A percentile compares a stretch with the other conserved stretches of the same genome.
Conservation (phyloP, 2,329 filamentous ascomycete genomes). For the Ramularia endophylla region DNA sequence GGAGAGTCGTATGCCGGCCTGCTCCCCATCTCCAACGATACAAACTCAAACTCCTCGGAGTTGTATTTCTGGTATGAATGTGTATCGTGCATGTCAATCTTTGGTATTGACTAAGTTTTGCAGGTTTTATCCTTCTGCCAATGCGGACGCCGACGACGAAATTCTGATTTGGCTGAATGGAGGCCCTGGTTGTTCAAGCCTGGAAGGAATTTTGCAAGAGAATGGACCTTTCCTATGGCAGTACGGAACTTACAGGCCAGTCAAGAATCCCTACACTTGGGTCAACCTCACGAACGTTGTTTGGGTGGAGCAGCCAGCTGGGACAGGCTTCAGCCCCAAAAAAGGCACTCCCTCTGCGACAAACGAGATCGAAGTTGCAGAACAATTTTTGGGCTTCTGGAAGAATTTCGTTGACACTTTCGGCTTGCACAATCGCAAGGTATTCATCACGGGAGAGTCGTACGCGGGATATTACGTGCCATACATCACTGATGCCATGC, state of each 20-base stretch:
- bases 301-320: slow-evolving; percentile 42
- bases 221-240: slow-evolving; percentile 44
- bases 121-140: slow-evolving; percentile 11
- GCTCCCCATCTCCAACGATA: slow-evolving; percentile 27
- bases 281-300: slow-evolving; percentile 47
- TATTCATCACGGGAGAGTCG: slow-evolving; percentile 64
- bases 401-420: slow-evolving; percentile 47
- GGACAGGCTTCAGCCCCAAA: slow-evolving; percentile 33
- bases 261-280: slow-evolving; percentile 44
- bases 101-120: too few species aligned
- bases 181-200: slow-evolving; percentile 41
- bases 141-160: slow-evolving; percentile 39
- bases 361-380: slow-evolving; percentile 37
- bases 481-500: slow-evolving; percentile 67
- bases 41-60: slow-evolving; percentile 21
- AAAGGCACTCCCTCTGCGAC: slow-evolving; percentile 31
- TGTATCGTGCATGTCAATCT: slow-evolving; percentile 38
- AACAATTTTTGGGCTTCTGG: slow-evolving; percentile 34
- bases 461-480: slow-evolving; percentile 45
- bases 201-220: slow-evolving; percentile 46
- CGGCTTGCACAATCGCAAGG: slow-evolving; percentile 44
- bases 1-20: slow-evolving; percentile 31
- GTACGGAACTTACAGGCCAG: slow-evolving; percentile 37
- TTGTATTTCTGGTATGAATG: slow-evolving; percentile 50
- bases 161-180: slow-evolving; percentile 36